Evolutionary conservation across 2,329 filamentous ascomycete species (phyloP).

Genomic region (Bimuria novae-zelandiae): DNA sequence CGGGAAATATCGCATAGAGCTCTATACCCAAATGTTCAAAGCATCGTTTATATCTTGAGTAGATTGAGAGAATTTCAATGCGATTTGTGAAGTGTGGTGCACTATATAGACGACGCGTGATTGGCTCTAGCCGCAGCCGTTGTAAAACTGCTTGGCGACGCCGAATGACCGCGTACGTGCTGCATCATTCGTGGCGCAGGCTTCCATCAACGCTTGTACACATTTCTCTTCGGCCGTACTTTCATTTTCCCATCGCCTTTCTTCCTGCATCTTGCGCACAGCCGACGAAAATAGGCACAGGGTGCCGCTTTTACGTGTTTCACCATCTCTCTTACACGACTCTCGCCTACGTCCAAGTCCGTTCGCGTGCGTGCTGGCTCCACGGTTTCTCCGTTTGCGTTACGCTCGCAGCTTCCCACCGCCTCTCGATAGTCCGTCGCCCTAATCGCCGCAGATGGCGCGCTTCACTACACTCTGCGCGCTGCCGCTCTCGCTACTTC

Average conservation of each 20-base stretch:
- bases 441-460: constrained; percentile 32
- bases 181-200: constrained; percentile 7
- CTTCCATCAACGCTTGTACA: neutral
- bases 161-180: constrained; percentile 1
- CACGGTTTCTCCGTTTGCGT: neutral
- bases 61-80: neutral
- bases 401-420: neutral
- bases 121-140: constrained; percentile 3
- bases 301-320: constrained; percentile 5
- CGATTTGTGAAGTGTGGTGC: constrained; percentile 5
- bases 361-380: constrained; percentile 3
- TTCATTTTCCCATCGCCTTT: neutral
- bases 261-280: neutral
- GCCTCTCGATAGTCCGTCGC: constrained; percentile 5
- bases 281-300: neutral
- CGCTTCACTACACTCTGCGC: constrained; percentile 25
- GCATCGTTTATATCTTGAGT: no score
- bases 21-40: no score
- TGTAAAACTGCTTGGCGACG: constrained; percentile 1
- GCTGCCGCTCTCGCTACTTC: constrained; percentile 28
- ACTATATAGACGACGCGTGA: constrained; percentile 6
- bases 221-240: neutral
- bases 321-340: neutral
- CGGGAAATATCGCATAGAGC: no score
- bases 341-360: neutral